phyloP scores from a whole-genome alignment of 106 monocot genomes.

The Dioscorea alata region DNA sequence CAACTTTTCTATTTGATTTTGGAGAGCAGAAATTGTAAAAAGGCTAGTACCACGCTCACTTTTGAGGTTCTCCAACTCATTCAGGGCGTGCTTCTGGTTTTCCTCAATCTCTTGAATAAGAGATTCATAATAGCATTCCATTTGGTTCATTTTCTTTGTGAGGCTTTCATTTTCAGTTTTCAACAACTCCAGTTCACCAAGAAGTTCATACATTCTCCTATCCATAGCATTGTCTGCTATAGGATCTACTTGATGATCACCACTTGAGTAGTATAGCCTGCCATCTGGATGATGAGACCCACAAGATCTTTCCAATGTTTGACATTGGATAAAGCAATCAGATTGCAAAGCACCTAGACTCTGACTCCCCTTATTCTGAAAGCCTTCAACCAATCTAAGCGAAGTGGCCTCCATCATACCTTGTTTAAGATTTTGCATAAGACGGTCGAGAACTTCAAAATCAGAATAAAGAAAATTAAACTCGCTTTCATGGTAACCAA shows the following conservation, averaged over 20 bases:
- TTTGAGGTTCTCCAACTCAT: conserved; percentile 64
- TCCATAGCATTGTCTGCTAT: conserved; percentile 20
- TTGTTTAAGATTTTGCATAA: conserved; percentile 54
- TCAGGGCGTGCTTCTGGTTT: conserved; percentile 44
- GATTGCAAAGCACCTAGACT: conserved; percentile 1
- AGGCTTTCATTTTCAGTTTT: conserved; percentile 64
- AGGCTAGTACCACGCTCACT: conserved; percentile 62
- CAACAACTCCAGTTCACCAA: conserved; percentile 60
- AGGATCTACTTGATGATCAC: conserved; percentile 7
- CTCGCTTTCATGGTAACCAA: conserved; percentile 28
- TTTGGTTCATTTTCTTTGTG: conserved; percentile 67
- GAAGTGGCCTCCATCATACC: conserved; percentile 16
- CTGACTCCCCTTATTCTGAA: conserved; percentile 10
- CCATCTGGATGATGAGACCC: conserved; percentile 8
- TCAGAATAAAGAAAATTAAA: conserved; percentile 45
- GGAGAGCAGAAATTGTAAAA: conserved; percentile 69
- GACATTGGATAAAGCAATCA: conserved; percentile 9
- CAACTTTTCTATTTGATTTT: conserved; percentile 64
- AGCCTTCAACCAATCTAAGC: conserved; percentile 4
- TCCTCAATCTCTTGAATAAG: conserved; percentile 84
- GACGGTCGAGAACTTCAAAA: conserved; percentile 48
- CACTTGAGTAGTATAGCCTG: conserved; percentile 7
- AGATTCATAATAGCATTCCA: conserved; percentile 85
- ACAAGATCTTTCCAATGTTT: conserved; percentile 18
- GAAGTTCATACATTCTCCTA: conserved; percentile 61